Evolutionary conservation across 2,329 filamentous ascomycete genomes (phyloP).

Genomic region (Phaeophleospora eucalypticola): DNA sequence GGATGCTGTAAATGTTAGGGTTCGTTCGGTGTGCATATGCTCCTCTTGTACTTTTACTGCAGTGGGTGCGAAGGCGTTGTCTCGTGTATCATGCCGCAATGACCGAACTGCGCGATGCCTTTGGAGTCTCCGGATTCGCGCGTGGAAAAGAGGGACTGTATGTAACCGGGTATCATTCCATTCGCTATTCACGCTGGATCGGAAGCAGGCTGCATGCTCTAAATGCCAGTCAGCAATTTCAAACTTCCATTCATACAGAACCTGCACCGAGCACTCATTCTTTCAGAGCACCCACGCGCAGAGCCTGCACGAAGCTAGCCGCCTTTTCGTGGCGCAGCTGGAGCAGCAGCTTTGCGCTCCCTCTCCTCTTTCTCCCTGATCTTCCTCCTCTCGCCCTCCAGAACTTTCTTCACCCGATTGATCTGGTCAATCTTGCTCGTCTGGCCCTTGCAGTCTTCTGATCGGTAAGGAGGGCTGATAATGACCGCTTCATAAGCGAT

Average conservation of each 20-base stretch:
- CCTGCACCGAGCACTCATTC: not conserved
- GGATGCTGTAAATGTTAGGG: too few species aligned
- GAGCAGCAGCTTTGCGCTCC: conserved; percentile 19
- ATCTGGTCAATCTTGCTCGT: conserved; percentile 41
- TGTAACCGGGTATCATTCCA: conserved; percentile 6
- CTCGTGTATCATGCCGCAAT: too few species aligned
- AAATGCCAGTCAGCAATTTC: not conserved
- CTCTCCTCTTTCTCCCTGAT: conserved; percentile 29
- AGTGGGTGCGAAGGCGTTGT: too few species aligned
- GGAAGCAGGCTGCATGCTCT: not conserved
- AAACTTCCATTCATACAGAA: not conserved
- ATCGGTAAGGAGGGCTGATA: conserved; percentile 55
- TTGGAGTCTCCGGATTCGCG: too few species aligned
- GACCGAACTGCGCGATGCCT: too few species aligned
- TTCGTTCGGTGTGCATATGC: too few species aligned
- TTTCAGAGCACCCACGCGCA: not conserved
- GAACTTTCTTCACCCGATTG: conserved; percentile 42
- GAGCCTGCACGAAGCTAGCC: conserved; percentile 19
- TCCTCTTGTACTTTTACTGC: too few species aligned
- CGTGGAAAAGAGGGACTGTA: too few species aligned
- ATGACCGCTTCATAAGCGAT: conserved; percentile 59
- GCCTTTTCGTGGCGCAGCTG: conserved; percentile 22
- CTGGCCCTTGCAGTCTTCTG: conserved; percentile 50
- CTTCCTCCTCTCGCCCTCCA: conserved; percentile 46
- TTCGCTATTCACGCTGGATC: conserved; percentile 2